These are phyloP conservation scores for Petunia secreta DNA, from an alignment of 257 asterid genomes.

Conservation along the genomic window DNA sequence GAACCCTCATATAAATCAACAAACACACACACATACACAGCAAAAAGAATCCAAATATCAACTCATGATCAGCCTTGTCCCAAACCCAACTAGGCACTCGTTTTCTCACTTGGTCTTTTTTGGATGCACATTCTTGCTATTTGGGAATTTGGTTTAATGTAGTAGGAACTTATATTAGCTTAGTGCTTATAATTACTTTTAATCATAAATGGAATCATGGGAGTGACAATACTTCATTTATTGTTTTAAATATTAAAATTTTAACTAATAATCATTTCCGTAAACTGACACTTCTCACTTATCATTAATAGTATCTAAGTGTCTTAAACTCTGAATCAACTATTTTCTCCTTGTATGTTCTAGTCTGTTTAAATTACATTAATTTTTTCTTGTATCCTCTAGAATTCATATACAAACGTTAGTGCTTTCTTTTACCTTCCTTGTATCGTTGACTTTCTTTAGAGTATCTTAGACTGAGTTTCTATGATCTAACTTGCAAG, in stretches of 20 bases:
- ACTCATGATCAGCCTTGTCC: neutral
- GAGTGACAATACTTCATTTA: conserved; percentile 2
- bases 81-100: conserved; percentile 3
- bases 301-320: no score
- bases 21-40: neutral
- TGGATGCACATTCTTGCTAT: conserved; percentile 5
- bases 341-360: no score
- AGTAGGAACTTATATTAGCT: neutral
- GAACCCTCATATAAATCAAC: conserved; percentile 30
- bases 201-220: neutral
- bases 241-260: neutral
- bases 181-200: neutral
- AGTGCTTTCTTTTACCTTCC: no score
- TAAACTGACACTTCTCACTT: no score
- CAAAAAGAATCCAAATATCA: neutral
- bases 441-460: no score
- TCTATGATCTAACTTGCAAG: no score
- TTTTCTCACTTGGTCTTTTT: neutral
- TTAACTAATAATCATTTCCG: neutral
- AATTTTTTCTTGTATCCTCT: no score
- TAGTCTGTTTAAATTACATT: no score
- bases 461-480: no score
- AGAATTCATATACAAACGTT: no score
- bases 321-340: no score
- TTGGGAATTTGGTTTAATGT: conserved; percentile 2